These are phyloP conservation scores for Nevesoporus exiguus DNA, from an alignment of 768 basidiomycete genomes.

Conservation along the genomic window DNA sequence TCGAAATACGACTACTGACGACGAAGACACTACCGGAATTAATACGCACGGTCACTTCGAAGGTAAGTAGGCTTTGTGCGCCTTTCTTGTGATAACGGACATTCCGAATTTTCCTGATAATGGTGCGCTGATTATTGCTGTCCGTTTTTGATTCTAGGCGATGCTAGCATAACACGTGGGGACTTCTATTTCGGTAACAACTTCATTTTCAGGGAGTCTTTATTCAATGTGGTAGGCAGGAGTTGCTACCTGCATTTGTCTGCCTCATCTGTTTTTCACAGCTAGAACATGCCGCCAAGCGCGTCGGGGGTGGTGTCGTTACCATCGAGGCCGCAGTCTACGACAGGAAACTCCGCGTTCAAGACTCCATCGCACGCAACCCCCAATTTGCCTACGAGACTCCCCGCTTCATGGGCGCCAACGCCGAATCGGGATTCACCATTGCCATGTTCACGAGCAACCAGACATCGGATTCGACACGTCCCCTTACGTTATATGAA, in stretches of 20 bases:
- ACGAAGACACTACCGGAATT: conserved; percentile 3
- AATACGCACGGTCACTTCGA: conserved; percentile 23
- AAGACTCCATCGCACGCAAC: conserved; percentile 24
- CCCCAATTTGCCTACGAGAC: conserved; percentile 16
- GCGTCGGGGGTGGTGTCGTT: conserved; percentile 13
- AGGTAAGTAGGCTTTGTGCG: neutral
- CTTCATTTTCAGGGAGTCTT: neutral
- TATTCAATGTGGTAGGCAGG: neutral
- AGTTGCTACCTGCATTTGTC: no score
- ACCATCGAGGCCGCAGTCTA: conserved; percentile 18
- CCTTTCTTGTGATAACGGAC: neutral
- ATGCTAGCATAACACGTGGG: neutral
- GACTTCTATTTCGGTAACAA: neutral
- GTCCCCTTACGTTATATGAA: conserved; percentile 5
- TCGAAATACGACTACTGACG: no score
- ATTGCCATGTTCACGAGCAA: conserved; percentile 11
- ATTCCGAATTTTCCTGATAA: neutral
- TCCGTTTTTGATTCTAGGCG: neutral
- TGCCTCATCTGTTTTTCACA: neutral
- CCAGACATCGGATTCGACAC: conserved; percentile 15
- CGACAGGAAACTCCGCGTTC: conserved; percentile 16
- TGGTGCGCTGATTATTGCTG: neutral
- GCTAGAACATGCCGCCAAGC: conserved; percentile 14
- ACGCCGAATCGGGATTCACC: conserved; percentile 13
- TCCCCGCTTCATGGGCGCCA: conserved; percentile 13